Conservation (phyloP, 2,329 filamentous ascomycete genomes). For the Leptographium flavum region DNA sequence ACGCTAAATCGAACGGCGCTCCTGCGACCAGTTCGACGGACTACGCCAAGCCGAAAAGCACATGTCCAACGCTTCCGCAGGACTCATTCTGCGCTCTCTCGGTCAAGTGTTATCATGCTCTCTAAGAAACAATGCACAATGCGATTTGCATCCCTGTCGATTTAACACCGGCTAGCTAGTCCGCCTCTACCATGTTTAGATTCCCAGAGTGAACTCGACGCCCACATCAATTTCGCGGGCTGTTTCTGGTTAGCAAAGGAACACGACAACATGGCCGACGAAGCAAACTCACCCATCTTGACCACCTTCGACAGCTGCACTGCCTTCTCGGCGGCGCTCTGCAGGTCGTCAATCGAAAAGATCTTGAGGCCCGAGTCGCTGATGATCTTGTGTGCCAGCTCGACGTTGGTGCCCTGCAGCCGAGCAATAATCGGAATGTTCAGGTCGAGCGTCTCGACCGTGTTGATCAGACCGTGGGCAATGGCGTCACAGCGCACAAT, state of each 20-base stretch:
- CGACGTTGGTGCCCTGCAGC: conserved; percentile 97
- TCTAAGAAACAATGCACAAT: not conserved
- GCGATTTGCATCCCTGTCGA: not conserved
- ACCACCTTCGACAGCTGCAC: conserved; percentile 99
- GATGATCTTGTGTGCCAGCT: conserved; percentile 81
- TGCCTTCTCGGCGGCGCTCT: conserved; percentile 92
- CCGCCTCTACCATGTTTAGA: too few species aligned
- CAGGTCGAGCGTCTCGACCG: conserved; percentile 87
- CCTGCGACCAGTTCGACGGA: too few species aligned
- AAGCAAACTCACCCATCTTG: conserved; percentile 71
- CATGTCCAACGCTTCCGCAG: too few species aligned
- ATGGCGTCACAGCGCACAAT: conserved; percentile 98
- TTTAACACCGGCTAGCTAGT: not conserved
- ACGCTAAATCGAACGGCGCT: too few species aligned
- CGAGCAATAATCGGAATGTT: conserved; percentile 93
- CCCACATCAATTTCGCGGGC: conserved; percentile 94
- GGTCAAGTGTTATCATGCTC: too few species aligned
- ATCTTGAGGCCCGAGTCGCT: conserved; percentile 98
- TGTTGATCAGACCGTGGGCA: conserved; percentile 87
- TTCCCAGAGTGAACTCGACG: conserved; percentile 88
- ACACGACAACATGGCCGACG: not conserved
- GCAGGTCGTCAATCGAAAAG: conserved; percentile 97
- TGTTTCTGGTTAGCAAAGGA: conserved; percentile 18
- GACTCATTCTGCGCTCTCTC: too few species aligned
- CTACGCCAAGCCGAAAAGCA: too few species aligned